phyloP scores from a whole-genome alignment of 2,329 filamentous ascomycete genomes.

The Decorospora gaudefroyi region DNA sequence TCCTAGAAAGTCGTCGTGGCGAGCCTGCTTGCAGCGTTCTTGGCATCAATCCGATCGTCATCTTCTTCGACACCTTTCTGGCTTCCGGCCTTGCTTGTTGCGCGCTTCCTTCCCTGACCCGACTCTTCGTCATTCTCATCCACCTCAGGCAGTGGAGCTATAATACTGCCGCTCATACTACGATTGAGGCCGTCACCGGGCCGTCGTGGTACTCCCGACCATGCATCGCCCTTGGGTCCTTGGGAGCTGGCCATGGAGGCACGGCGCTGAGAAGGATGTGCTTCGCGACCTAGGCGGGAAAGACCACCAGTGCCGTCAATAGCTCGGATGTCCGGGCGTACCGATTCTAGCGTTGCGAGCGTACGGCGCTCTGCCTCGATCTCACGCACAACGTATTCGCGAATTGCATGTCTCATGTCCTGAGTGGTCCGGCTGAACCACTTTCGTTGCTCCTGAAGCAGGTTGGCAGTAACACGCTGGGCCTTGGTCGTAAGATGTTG shows the following conservation, averaged over 20 bases:
- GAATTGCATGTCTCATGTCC: slow-evolving; percentile 81
- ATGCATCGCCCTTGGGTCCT: slow-evolving; percentile 96
- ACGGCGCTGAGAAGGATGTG: slow-evolving; percentile 75
- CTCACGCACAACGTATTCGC: slow-evolving; percentile 90
- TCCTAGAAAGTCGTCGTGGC: slow-evolving; percentile 87
- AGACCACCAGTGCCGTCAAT: slow-evolving; percentile 92
- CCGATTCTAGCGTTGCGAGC: slow-evolving; percentile 87
- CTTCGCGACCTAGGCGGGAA: slow-evolving; percentile 84
- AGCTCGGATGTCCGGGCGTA: slow-evolving; percentile 87
- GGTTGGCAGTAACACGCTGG: slow-evolving; percentile 83
- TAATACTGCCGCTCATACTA: slow-evolving; percentile 74
- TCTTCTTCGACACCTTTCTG: slow-evolving; percentile 76
- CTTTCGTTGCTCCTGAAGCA: slow-evolving; percentile 82
- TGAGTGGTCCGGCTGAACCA: slow-evolving; percentile 87
- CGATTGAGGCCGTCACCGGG: slow-evolving; percentile 73
- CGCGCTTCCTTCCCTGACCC: slow-evolving; percentile 56
- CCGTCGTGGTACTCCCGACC: slow-evolving; percentile 89
- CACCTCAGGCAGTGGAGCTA: slow-evolving; percentile 62
- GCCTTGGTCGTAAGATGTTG: slow-evolving; percentile 82
- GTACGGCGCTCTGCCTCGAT: slow-evolving; percentile 95
- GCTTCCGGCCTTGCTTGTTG: slow-evolving; percentile 55
- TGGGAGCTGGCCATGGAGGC: slow-evolving; percentile 82
- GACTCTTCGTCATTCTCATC: slow-evolving; percentile 58
- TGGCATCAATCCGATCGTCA: slow-evolving; percentile 90
- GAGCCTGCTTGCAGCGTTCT: slow-evolving; percentile 91